Percentiles rank a stretch among this genome's conserved stretches.
Conservation (phyloP, 129 eudicot species). For the Glebionis coronaria region DNA sequence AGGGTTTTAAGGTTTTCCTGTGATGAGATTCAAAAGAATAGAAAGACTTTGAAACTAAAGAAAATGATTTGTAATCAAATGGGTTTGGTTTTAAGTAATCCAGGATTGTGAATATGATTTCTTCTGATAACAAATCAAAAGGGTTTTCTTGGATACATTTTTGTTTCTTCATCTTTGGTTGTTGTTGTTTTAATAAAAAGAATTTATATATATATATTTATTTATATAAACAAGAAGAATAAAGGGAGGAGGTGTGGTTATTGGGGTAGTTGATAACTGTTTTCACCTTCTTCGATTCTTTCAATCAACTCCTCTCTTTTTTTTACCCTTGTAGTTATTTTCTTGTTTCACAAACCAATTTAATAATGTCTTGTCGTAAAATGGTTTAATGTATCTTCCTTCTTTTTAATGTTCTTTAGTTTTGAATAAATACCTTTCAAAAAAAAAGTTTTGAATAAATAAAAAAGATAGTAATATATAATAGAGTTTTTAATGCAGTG, state of each 20-base stretch:
- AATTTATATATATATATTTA: slow-evolving; percentile 18
- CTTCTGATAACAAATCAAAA: slow-evolving; percentile 72
- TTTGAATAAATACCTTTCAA: too few species aligned
- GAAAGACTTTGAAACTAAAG: slow-evolving; percentile 66
- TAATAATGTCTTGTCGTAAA: too few species aligned
- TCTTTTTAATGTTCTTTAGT: too few species aligned
- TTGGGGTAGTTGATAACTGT: slow-evolving; percentile 43
- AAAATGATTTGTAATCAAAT: slow-evolving; percentile 65
- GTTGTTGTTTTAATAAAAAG: too few species aligned
- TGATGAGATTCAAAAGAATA: slow-evolving; percentile 63
- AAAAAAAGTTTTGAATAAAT: too few species aligned
- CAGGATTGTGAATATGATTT: slow-evolving; percentile 59
- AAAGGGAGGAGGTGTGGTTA: slow-evolving; percentile 34
- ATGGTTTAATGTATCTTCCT: too few species aligned
- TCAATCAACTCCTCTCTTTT: slow-evolving; percentile 1
- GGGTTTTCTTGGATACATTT: slow-evolving; percentile 25
- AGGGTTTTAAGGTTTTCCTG: slow-evolving; percentile 62
- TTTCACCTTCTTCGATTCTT: slow-evolving; percentile 28
- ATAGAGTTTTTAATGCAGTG: too few species aligned
- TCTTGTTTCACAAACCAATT: neutral
- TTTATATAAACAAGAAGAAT: slow-evolving; percentile 48
- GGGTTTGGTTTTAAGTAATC: slow-evolving; percentile 60
- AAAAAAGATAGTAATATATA: too few species aligned
- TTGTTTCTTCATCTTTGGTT: slow-evolving; percentile 49
- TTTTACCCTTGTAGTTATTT: slow-evolving; percentile 27